A percentile compares a stretch with the other conserved stretches of the same genome.
Conservation (phyloP, 2,329 filamentous ascomycete genomes). For the Alternaria burnsii region DNA sequence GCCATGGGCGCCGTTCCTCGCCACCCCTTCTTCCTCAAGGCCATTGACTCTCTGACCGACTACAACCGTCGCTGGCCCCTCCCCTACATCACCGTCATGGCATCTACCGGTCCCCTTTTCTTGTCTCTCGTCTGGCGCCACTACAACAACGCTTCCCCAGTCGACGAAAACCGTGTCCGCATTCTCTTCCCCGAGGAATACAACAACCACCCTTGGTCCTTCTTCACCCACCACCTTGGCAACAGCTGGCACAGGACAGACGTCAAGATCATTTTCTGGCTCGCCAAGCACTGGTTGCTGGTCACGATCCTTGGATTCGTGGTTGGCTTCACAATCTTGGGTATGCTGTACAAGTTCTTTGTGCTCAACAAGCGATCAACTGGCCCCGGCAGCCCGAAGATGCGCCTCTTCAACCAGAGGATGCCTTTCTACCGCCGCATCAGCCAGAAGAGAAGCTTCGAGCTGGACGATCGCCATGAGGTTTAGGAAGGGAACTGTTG, state of each 20-base stretch:
- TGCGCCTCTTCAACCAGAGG: constrained; percentile 29
- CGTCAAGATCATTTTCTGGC: constrained; percentile 72
- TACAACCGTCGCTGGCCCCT: constrained; percentile 75
- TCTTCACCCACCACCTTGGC: constrained; percentile 72
- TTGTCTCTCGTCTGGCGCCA: constrained; percentile 79
- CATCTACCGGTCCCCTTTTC: constrained; percentile 78
- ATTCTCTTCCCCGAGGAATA: constrained; percentile 76
- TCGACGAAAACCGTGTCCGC: constrained; percentile 65
- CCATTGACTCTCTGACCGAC: constrained; percentile 71
- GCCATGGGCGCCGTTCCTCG: constrained; percentile 77
- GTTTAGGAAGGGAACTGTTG: constrained; percentile 29
- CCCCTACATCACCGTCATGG: constrained; percentile 82
- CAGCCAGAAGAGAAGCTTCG: constrained; percentile 45
- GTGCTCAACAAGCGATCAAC: constrained; percentile 41
- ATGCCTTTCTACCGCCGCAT: constrained; percentile 49
- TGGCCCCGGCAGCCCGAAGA: constrained; percentile 27
- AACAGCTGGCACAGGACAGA: constrained; percentile 73
- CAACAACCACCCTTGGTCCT: constrained; percentile 73
- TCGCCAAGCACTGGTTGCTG: constrained; percentile 64
- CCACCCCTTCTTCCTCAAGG: constrained; percentile 77
- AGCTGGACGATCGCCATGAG: constrained; percentile 47
- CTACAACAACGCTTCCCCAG: constrained; percentile 66
- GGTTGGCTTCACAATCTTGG: constrained; percentile 60
- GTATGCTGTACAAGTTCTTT: constrained; percentile 62
- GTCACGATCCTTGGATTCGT: constrained; percentile 64